Evolutionary conservation across 106 monocot genomes (phyloP).

Genomic region (Phalaenopsis aphrodite): DNA sequence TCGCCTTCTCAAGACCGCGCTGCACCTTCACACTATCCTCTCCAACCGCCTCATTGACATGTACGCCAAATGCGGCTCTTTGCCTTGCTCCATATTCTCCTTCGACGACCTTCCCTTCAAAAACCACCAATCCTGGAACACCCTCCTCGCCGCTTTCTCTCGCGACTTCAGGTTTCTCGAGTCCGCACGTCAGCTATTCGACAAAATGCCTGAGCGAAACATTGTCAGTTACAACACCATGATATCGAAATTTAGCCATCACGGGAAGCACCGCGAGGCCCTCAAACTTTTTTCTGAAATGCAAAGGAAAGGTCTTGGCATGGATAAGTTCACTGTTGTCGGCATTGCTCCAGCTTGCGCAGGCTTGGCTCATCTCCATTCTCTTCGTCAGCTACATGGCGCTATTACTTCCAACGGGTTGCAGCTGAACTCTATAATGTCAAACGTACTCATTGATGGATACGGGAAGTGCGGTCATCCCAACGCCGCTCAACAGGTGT

Average conservation of each 20-base stretch:
- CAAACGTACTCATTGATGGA: slow-evolving; percentile 42
- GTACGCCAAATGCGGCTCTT: slow-evolving; percentile 26
- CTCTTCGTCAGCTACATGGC: slow-evolving; percentile 37
- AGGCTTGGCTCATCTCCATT: slow-evolving; percentile 7
- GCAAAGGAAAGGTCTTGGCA: slow-evolving; percentile 6
- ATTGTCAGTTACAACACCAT: slow-evolving; percentile 44
- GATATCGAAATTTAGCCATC: slow-evolving; percentile 28
- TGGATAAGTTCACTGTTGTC: slow-evolving; percentile 56
- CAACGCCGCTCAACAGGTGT: slow-evolving; percentile 16
- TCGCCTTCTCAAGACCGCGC: slow-evolving; percentile 42
- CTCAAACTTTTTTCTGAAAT: slow-evolving; percentile 26
- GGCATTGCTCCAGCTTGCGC: slow-evolving; percentile 32
- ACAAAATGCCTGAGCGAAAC: slow-evolving; percentile 40
- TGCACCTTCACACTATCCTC: slow-evolving; percentile 43
- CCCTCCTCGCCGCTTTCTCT: slow-evolving; percentile 24
- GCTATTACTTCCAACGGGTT: slow-evolving; percentile 18
- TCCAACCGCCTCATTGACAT: slow-evolving; percentile 50
- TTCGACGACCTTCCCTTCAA: slow-evolving; percentile 33
- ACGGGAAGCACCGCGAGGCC: slow-evolving; percentile 17
- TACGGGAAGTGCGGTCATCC: slow-evolving; percentile 64
- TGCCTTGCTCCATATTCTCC: slow-evolving; percentile 9
- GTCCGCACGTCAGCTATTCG: slow-evolving; percentile 21
- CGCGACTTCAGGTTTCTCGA: slow-evolving; percentile 14
- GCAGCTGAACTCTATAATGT: slow-evolving; percentile 26
- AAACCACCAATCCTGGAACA: slow-evolving; percentile 50